These are phyloP conservation scores for Monosporascus sp. DNA, from an alignment of 2,329 filamentous ascomycete genomes.

Conservation along the genomic window DNA sequence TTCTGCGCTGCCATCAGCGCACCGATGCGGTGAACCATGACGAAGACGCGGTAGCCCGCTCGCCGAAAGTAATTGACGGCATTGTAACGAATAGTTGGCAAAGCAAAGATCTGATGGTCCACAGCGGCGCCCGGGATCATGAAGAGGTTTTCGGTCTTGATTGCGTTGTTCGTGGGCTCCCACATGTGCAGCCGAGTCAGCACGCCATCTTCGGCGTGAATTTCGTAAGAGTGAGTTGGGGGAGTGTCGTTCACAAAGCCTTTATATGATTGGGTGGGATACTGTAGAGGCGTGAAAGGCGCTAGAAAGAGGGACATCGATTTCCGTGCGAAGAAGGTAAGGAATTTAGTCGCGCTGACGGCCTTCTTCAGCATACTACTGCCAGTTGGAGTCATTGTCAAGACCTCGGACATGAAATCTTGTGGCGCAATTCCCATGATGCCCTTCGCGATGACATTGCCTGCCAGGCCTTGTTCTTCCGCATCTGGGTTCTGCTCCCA, in stretches of 20 bases:
- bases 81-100: slow-evolving; percentile 59
- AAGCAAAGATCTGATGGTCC: slow-evolving; percentile 57
- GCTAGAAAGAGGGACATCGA: slow-evolving; percentile 48
- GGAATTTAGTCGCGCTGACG: slow-evolving; percentile 42
- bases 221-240: slow-evolving; percentile 35
- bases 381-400: slow-evolving; percentile 48
- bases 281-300: slow-evolving; percentile 51
- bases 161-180: slow-evolving; percentile 40
- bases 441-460: slow-evolving; percentile 49
- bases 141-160: slow-evolving; percentile 45
- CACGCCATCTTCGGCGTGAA: slow-evolving; percentile 48
- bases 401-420: slow-evolving; percentile 51
- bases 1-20: slow-evolving; percentile 43
- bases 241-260: slow-evolving; percentile 49
- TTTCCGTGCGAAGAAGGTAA: slow-evolving; percentile 51
- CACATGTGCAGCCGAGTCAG: slow-evolving; percentile 50
- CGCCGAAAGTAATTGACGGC: slow-evolving; percentile 58
- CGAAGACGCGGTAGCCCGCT: slow-evolving; percentile 55
- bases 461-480: slow-evolving; percentile 35
- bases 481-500: slow-evolving; percentile 20
- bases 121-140: slow-evolving; percentile 60
- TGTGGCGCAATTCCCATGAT: slow-evolving; percentile 50
- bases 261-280: slow-evolving; percentile 41
- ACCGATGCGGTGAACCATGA: slow-evolving; percentile 54
- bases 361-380: slow-evolving; percentile 38